These are phyloP conservation scores for Ceratocystis albifundus DNA, from an alignment of 2,329 filamentous ascomycete species.

Conservation along the genomic window DNA sequence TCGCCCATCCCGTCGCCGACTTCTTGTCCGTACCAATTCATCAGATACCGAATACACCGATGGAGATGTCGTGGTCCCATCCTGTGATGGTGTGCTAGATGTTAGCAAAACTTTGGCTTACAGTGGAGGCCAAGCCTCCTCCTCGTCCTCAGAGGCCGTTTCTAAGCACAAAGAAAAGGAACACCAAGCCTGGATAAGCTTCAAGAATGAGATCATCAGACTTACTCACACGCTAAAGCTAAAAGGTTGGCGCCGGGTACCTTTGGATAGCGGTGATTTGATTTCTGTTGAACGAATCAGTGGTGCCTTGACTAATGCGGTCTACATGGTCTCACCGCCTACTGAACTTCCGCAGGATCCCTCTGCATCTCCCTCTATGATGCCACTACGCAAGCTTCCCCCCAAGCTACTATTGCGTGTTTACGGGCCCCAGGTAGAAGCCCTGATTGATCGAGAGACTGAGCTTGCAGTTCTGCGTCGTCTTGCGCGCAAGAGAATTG, in stretches of 20 bases:
- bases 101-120: conserved; percentile 83
- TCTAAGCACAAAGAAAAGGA: conserved; percentile 48
- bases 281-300: conserved; percentile 68
- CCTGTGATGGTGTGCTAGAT: conserved; percentile 73
- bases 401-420: conserved; percentile 75
- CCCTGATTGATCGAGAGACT: conserved; percentile 85
- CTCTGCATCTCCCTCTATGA: conserved; percentile 32
- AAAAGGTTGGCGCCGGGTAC: conserved; percentile 81
- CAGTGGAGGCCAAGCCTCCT: conserved; percentile 40
- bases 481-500: conserved; percentile 83
- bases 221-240: conserved; percentile 78
- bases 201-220: conserved; percentile 86
- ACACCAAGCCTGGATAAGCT: conserved; percentile 64
- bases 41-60: conserved; percentile 82
- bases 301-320: conserved; percentile 88
- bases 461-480: conserved; percentile 79
- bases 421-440: conserved; percentile 89
- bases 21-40: conserved; percentile 39
- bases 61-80: conserved; percentile 69
- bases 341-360: conserved; percentile 28
- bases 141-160: conserved; percentile 28
- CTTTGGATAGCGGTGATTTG: conserved; percentile 55
- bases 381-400: conserved; percentile 33
- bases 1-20: conserved; percentile 34
- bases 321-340: conserved; percentile 86